Evolutionary conservation across 495 filamentous ascomycete genomes (phyloP).

Genomic region (Penicillium coffeae): DNA sequence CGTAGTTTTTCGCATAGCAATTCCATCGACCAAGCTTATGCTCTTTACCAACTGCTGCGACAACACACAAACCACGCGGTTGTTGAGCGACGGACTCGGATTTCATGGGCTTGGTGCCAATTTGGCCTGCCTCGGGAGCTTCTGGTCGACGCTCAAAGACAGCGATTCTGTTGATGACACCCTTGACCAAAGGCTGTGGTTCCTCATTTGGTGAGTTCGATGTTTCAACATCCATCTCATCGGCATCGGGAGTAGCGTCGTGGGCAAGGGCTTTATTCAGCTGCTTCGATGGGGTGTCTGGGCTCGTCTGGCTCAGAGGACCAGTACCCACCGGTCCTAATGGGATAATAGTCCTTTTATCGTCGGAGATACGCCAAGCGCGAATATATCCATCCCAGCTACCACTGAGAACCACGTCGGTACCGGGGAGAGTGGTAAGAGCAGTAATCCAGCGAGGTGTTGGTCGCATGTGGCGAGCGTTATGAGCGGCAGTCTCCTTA

Average conservation of each 20-base stretch:
- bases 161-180: slow-evolving; percentile 80
- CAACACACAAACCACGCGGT: slow-evolving; percentile 68
- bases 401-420: slow-evolving; percentile 81
- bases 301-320: slow-evolving; percentile 8
- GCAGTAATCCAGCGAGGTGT: slow-evolving; percentile 86
- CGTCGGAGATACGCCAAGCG: slow-evolving; percentile 77
- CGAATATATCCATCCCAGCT: slow-evolving; percentile 90
- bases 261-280: slow-evolving; percentile 32
- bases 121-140: slow-evolving; percentile 21
- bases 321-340: slow-evolving; percentile 61
- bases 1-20: slow-evolving; percentile 39
- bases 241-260: slow-evolving; percentile 18
- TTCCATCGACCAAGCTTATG: slow-evolving; percentile 77
- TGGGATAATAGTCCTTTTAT: slow-evolving; percentile 73
- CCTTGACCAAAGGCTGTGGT: slow-evolving; percentile 50
- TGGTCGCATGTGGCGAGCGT: slow-evolving; percentile 37
- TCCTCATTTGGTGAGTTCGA: slow-evolving; percentile 12
- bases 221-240: slow-evolving; percentile 23
- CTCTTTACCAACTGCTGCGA: slow-evolving; percentile 82
- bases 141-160: slow-evolving; percentile 64
- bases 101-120: slow-evolving; percentile 30
- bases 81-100: slow-evolving; percentile 49
- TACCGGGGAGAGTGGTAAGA: slow-evolving; percentile 76
- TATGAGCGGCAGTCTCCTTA: slow-evolving; percentile 57
- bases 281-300: slow-evolving; percentile 37